Percentiles rank a stretch among this genome's conserved stretches.
Evolutionary conservation across 2,329 filamentous ascomycete species (phyloP).

Genomic region (Xenoacremonium recifei): DNA sequence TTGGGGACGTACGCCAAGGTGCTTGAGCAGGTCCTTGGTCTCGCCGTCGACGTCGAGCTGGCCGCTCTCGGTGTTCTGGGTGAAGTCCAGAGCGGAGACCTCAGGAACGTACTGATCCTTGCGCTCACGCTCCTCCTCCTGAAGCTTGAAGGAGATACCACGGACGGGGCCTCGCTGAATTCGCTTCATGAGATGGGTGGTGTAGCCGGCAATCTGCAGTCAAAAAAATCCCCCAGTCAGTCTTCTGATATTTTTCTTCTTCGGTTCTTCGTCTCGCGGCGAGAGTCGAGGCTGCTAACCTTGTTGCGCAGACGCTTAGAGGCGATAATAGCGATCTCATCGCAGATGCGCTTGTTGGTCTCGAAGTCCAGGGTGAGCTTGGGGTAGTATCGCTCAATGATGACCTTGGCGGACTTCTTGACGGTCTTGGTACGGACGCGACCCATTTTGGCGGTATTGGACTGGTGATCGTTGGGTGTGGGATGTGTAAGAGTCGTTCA

Average conservation of each 20-base stretch:
- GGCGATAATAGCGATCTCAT: slow-evolving; percentile 99
- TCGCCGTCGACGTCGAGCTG: slow-evolving; percentile 94
- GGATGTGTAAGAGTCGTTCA: slow-evolving; percentile 27
- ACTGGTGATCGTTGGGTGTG: slow-evolving; percentile 35
- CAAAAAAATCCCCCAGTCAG: slow-evolving; percentile 16
- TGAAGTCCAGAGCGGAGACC: slow-evolving; percentile 97
- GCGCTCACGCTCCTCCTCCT: slow-evolving; percentile 99
- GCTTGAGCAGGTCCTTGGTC: slow-evolving; percentile 99
- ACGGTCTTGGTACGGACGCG: slow-evolving; percentile 70
- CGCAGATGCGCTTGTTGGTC: slow-evolving; percentile 99
- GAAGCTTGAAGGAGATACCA: slow-evolving; percentile 99
- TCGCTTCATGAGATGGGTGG: slow-evolving; percentile 99
- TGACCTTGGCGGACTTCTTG: slow-evolving; percentile 91
- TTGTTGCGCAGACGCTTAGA: slow-evolving; percentile 99
- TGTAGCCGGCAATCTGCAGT: slow-evolving; percentile 94
- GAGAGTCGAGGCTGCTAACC: slow-evolving; percentile 49
- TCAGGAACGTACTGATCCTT: slow-evolving; percentile 99
- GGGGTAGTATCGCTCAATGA: slow-evolving; percentile 98
- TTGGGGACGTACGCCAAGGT: slow-evolving; percentile 80
- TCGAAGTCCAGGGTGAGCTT: slow-evolving; percentile 99
- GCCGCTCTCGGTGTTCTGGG: slow-evolving; percentile 88
- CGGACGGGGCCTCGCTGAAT: slow-evolving; percentile 99
- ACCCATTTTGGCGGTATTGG: slow-evolving; percentile 63
- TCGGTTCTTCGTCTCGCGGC: neutral
- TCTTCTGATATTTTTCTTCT: slow-evolving; percentile 2